These are phyloP conservation scores for Annona squamosa DNA, from an alignment of 164 flowering plant genomes.

Conservation along the genomic window DNA sequence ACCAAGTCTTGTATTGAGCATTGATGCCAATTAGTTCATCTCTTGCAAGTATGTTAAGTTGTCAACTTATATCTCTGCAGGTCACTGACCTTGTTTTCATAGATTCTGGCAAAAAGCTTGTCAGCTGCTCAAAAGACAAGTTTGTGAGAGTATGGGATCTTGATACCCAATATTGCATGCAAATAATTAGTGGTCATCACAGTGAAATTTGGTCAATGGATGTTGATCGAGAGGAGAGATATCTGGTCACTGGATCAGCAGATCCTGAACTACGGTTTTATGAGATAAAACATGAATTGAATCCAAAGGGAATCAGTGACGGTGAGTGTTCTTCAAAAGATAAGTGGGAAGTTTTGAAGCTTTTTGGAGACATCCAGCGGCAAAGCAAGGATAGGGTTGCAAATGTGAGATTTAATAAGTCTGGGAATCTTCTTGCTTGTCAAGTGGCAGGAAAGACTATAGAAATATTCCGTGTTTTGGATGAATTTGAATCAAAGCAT, in stretches of 20 bases:
- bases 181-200: conserved; percentile 88
- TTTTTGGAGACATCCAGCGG: conserved; percentile 73
- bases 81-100: conserved; percentile 90
- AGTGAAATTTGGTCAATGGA: conserved; percentile 98
- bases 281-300: conserved; percentile 43
- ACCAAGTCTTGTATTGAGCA: neutral
- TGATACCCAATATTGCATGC: conserved; percentile 88
- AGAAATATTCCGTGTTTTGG: conserved; percentile 69
- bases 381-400: conserved; percentile 85
- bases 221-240: conserved; percentile 64
- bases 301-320: conserved; percentile 17
- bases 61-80: conserved; percentile 29
- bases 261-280: conserved; percentile 83
- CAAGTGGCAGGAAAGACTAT: conserved; percentile 90
- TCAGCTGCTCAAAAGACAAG: conserved; percentile 91
- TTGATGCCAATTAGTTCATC: neutral
- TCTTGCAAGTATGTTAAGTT: neutral
- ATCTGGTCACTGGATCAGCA: conserved; percentile 77
- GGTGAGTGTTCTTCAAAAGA: conserved; percentile 27
- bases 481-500: conserved; percentile 67
- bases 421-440: conserved; percentile 85
- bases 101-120: conserved; percentile 77
- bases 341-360: conserved; percentile 73
- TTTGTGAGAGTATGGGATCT: conserved; percentile 95
- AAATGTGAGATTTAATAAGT: conserved; percentile 65